Conservation (phyloP, 352 stramenopile genomes). For the Phytophthora fragariaefolia region DNA sequence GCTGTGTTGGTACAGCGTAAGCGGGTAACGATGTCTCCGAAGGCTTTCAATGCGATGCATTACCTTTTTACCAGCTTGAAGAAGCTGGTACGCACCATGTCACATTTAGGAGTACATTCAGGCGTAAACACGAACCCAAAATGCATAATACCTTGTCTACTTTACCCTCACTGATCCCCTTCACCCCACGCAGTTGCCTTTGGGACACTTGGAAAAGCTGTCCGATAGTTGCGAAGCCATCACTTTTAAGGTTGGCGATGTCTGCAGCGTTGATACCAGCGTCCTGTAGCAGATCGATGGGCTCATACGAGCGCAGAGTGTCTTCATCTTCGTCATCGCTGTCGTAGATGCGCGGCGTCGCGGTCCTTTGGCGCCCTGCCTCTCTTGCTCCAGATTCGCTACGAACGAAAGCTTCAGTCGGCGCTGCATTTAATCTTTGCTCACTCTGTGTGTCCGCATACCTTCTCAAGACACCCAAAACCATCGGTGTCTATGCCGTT, state of each 20-base stretch:
- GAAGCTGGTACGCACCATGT: constrained; percentile 41
- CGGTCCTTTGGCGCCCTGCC: constrained; percentile 29
- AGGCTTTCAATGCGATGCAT: not conserved
- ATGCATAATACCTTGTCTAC: constrained; percentile 67
- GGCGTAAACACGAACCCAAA: not conserved
- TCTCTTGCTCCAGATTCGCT: constrained; percentile 36
- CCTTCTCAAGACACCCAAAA: constrained; percentile 27
- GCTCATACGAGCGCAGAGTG: constrained; percentile 66
- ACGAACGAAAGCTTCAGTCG: constrained; percentile 1
- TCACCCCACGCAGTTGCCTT: constrained; percentile 72
- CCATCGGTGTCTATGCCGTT: not conserved
- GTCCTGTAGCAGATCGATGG: constrained; percentile 78
- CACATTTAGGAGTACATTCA: constrained; percentile 1
- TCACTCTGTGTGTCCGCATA: constrained; percentile 1
- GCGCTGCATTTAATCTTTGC: not conserved
- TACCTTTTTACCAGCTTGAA: constrained; percentile 82
- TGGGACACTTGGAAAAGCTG: constrained; percentile 86
- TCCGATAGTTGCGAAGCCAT: constrained; percentile 81
- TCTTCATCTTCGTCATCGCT: constrained; percentile 70
- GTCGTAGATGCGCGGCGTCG: constrained; percentile 38
- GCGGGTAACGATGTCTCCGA: not conserved
- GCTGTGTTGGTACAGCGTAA: constrained; percentile 32
- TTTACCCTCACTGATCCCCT: constrained; percentile 91
- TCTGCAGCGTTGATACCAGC: constrained; percentile 78
- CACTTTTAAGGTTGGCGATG: constrained; percentile 81